phyloP scores from a whole-genome alignment of 2,329 filamentous ascomycete genomes.

The Myriosclerotinia curreyana region DNA sequence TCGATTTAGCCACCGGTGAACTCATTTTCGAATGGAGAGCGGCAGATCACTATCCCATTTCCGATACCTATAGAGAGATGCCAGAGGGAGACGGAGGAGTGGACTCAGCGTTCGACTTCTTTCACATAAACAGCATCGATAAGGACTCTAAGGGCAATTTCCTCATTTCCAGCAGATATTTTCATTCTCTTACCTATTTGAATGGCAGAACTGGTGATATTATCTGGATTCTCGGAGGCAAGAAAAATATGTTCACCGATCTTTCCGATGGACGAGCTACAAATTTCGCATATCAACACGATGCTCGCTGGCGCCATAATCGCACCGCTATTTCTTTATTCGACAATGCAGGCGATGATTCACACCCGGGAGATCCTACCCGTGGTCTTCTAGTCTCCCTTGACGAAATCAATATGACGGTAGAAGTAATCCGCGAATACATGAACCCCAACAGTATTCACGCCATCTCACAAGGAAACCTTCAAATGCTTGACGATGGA shows the following conservation, averaged over 20 bases:
- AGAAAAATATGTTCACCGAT: slow-evolving; percentile 45
- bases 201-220: slow-evolving; percentile 47
- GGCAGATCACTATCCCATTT: slow-evolving; percentile 46
- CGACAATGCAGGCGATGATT: slow-evolving; percentile 30
- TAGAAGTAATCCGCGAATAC: slow-evolving; percentile 28
- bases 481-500: slow-evolving; percentile 31
- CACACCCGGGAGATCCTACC: slow-evolving; percentile 25
- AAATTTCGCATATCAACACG: slow-evolving; percentile 50
- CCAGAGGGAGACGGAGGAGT: slow-evolving; percentile 42
- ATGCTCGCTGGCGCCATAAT: slow-evolving; percentile 44
- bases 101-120: slow-evolving; percentile 44
- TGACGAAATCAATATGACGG: slow-evolving; percentile 27
- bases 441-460: slow-evolving; percentile 29
- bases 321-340: slow-evolving; percentile 31
- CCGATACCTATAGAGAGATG: slow-evolving; percentile 36
- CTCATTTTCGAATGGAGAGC: slow-evolving; percentile 59
- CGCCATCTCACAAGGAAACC: slow-evolving; percentile 30
- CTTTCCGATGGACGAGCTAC: slow-evolving; percentile 40
- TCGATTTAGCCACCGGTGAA: slow-evolving; percentile 46
- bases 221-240: slow-evolving; percentile 48
- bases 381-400: slow-evolving; percentile 32
- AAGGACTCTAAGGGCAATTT: slow-evolving; percentile 45
- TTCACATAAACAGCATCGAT: slow-evolving; percentile 42
- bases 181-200: slow-evolving; percentile 48
- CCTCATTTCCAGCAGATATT: slow-evolving; percentile 47